A percentile compares a stretch with the other conserved stretches of the same genome.
Conservation (phyloP, 129 eudicot species). For the Centaurea solstitialis region DNA sequence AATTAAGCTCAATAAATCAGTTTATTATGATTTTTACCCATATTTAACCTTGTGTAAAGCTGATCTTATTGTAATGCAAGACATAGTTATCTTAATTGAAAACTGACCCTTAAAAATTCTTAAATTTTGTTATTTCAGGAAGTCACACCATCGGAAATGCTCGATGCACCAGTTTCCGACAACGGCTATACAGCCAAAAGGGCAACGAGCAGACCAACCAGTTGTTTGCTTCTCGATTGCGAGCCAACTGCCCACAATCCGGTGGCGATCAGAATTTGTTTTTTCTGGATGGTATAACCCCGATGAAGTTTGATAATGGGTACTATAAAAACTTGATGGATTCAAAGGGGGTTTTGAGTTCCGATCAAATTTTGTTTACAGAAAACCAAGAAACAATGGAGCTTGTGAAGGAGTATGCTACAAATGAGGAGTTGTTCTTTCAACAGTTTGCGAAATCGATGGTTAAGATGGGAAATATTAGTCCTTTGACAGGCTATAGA, state of each 20-base stretch:
- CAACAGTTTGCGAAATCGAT: slow-evolving; percentile 49
- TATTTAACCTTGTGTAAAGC: background rate
- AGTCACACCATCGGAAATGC: slow-evolving; percentile 85
- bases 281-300: slow-evolving; percentile 52
- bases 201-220: slow-evolving; percentile 47
- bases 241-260: slow-evolving; percentile 60
- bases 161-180: slow-evolving; percentile 86
- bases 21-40: background rate
- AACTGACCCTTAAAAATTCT: background rate
- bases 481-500: slow-evolving; percentile 44
- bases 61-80: slow-evolving; percentile 24
- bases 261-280: slow-evolving; percentile 82
- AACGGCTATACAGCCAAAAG: slow-evolving; percentile 71
- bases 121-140: slow-evolving; percentile 59
- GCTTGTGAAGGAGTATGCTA: slow-evolving; percentile 37
- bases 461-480: slow-evolving; percentile 53
- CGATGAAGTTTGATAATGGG: slow-evolving; percentile 63
- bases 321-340: slow-evolving; percentile 76
- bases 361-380: slow-evolving; percentile 34
- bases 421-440: slow-evolving; percentile 32
- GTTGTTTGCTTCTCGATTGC: slow-evolving; percentile 53
- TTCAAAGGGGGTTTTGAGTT: slow-evolving; percentile 54
- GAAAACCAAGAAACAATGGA: slow-evolving; percentile 32
- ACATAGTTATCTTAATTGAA: background rate
- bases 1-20: background rate